These are phyloP conservation scores for Epichloe sp. DNA, from an alignment of 2,329 filamentous ascomycete genomes.

Conservation along the genomic window DNA sequence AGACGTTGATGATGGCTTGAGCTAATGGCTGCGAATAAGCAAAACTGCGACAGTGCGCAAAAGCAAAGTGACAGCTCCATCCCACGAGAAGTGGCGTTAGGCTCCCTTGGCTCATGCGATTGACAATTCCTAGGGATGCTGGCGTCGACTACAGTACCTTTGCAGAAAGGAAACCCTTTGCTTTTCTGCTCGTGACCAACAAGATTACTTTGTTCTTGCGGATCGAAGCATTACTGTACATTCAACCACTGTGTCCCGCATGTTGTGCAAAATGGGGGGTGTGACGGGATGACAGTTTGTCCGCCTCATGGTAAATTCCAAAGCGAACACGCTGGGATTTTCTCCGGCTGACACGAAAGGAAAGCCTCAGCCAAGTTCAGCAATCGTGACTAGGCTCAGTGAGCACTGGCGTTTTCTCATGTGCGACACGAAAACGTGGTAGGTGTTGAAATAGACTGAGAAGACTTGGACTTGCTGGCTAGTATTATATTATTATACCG, in stretches of 20 bases:
- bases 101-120: background rate
- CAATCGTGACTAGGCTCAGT: background rate
- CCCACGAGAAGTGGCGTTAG: slow-evolving; percentile 1
- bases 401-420: background rate
- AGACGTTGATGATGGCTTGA: slow-evolving; percentile 1
- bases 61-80: slow-evolving; percentile 5
- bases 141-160: background rate
- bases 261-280: background rate
- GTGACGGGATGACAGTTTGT: background rate
- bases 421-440: background rate
- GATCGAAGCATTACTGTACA: background rate
- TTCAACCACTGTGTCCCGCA: background rate
- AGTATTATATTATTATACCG: no score
- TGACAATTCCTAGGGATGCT: background rate
- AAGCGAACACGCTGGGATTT: background rate
- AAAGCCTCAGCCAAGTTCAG: background rate
- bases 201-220: background rate
- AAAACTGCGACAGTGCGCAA: slow-evolving; percentile 5
- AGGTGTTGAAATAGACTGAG: no score
- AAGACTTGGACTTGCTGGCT: no score
- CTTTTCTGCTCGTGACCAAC: background rate
- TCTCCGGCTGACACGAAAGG: background rate
- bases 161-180: background rate
- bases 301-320: background rate
- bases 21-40: slow-evolving; percentile 3